Conservation (phyloP, 805 yeast species). For the Wickerhamiella dianesei region DNA sequence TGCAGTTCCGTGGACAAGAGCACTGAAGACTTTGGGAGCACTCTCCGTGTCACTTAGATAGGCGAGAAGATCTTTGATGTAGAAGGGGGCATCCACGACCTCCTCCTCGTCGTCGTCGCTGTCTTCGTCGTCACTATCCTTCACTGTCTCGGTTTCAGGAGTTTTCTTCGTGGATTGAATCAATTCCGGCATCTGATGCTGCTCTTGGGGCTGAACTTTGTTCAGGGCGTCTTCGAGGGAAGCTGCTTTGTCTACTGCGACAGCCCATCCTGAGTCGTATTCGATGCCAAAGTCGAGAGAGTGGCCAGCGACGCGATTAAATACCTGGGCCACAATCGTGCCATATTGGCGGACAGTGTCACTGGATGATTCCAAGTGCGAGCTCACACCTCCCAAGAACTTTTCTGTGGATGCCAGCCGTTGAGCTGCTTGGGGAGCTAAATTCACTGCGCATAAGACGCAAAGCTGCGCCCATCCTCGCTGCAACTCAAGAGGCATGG, state of each 20-base stretch:
- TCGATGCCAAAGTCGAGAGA: slow-evolving; percentile 21
- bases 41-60: slow-evolving; percentile 38
- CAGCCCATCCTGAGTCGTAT: slow-evolving; percentile 16
- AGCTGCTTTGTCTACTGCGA: slow-evolving; percentile 10
- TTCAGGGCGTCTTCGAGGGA: neutral
- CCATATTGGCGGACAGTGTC: slow-evolving; percentile 37
- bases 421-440: slow-evolving; percentile 17
- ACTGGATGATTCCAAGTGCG: slow-evolving; percentile 39
- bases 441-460: slow-evolving; percentile 25
- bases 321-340: slow-evolving; percentile 41
- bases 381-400: slow-evolving; percentile 41
- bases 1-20: slow-evolving; percentile 40
- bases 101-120: slow-evolving; percentile 23
- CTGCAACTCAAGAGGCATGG: slow-evolving; percentile 33
- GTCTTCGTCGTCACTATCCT: slow-evolving; percentile 18
- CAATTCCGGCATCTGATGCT: neutral
- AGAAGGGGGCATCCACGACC: slow-evolving; percentile 41
- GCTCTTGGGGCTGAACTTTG: neutral
- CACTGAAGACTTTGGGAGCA: slow-evolving; percentile 35
- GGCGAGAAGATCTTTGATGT: slow-evolving; percentile 54
- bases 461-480: slow-evolving; percentile 36
- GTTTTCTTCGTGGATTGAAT: slow-evolving; percentile 10
- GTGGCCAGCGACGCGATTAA: slow-evolving; percentile 18
- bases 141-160: slow-evolving; percentile 22
- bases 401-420: slow-evolving; percentile 26